phyloP scores from a whole-genome alignment of 2,329 filamentous ascomycete species.

The Fusarium nisikadoi region DNA sequence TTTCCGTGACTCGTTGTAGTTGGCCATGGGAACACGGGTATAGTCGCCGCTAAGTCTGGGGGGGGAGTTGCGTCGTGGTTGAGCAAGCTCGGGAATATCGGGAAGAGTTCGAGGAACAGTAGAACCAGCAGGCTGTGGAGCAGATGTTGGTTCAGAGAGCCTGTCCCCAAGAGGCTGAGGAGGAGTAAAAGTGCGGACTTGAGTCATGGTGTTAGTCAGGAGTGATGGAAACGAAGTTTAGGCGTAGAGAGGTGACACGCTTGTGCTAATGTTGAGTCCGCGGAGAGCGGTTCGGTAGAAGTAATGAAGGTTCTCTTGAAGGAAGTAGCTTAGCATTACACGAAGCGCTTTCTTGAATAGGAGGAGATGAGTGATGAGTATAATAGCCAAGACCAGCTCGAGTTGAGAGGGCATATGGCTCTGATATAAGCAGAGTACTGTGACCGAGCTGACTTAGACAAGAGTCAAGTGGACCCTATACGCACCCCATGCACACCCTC shows the following conservation, averaged over 20 bases:
- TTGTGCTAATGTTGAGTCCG: constrained; percentile 83
- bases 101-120: constrained; percentile 55
- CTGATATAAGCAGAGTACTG: constrained; percentile 43
- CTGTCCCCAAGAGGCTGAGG: constrained; percentile 79
- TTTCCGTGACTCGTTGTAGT: constrained; percentile 62
- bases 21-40: constrained; percentile 63
- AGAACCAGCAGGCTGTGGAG: constrained; percentile 42
- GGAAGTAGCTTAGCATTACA: constrained; percentile 83
- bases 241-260: constrained; percentile 79
- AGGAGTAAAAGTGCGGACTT: constrained; percentile 59
- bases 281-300: constrained; percentile 91
- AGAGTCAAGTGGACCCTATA: constrained; percentile 44
- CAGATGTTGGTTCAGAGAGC: constrained; percentile 58
- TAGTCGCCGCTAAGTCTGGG: constrained; percentile 48
- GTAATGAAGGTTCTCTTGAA: constrained; percentile 92
- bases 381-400: constrained; percentile 2
- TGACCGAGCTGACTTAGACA: constrained; percentile 46
- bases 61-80: constrained; percentile 37
- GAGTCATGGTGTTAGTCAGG: constrained; percentile 51
- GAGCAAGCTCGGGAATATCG: constrained; percentile 47
- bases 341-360: constrained; percentile 41
- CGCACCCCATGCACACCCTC: constrained; percentile 41
- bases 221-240: constrained; percentile 52
- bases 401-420: constrained; percentile 35
- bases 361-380: constrained; percentile 17